Evolutionary conservation across 179 eudicot genomes (phyloP).

Genomic region (Silene noctiflora): DNA sequence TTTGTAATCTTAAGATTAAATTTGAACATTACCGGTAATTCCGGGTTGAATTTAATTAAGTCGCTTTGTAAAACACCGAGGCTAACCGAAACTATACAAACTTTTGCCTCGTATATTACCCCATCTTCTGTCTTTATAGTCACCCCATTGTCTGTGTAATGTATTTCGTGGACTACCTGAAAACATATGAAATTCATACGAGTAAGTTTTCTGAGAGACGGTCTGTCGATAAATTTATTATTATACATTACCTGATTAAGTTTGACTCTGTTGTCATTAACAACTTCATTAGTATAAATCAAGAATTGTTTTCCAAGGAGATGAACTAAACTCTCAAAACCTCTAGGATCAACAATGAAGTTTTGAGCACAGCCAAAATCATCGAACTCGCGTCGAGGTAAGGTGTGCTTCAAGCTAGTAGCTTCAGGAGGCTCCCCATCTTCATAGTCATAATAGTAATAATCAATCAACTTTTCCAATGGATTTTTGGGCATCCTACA

Average conservation of each 20-base stretch:
- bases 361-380: constrained; percentile 20
- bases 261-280: constrained; percentile 21
- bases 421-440: constrained; percentile 23
- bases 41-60: constrained; percentile 21
- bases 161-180: constrained; percentile 22
- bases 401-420: constrained; percentile 26
- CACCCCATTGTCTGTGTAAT: constrained; percentile 19
- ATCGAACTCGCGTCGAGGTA: constrained; percentile 19
- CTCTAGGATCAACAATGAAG: constrained; percentile 25
- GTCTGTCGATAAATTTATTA: no score
- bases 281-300: constrained; percentile 10
- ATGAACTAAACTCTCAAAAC: constrained; percentile 24
- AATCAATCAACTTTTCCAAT: constrained; percentile 12
- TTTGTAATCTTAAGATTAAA: background rate
- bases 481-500: constrained; percentile 6
- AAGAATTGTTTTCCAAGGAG: constrained; percentile 25
- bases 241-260: constrained; percentile 20
- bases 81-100: constrained; percentile 27
- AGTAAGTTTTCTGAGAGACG: no score
- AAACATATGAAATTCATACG: background rate
- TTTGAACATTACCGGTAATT: constrained; percentile 20
- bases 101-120: constrained; percentile 9
- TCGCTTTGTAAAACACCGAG: constrained; percentile 30
- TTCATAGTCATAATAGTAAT: constrained; percentile 22
- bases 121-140: constrained; percentile 25